phyloP scores from a whole-genome alignment of 2,329 filamentous ascomycete genomes.

The Laburnicola sp. region DNA sequence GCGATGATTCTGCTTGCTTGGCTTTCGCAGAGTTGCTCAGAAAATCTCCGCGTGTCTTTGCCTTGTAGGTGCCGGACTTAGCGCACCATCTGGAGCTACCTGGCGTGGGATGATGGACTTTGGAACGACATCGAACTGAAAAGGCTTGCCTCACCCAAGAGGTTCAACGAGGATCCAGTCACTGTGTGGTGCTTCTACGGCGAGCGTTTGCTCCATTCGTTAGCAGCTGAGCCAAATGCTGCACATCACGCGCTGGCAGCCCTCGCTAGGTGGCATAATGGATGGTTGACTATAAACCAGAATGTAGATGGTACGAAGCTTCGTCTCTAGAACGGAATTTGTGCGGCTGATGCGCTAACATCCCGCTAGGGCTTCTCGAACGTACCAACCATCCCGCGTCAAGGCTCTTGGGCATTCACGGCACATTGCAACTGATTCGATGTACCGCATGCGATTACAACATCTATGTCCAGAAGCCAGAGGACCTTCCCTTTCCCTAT shows the following conservation, averaged over 20 bases:
- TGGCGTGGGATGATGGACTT: conserved; percentile 14
- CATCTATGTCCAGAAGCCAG: conserved; percentile 6
- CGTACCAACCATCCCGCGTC: conserved; percentile 14
- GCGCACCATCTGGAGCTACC: conserved; percentile 17
- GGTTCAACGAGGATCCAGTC: conserved; percentile 12
- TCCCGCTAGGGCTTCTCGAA: conserved; percentile 15
- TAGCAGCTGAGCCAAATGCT: conserved; percentile 15
- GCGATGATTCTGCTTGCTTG: neutral
- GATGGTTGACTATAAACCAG: conserved; percentile 16
- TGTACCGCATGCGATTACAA: conserved; percentile 15
- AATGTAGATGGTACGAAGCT: conserved; percentile 17
- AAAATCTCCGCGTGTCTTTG: conserved; percentile 13
- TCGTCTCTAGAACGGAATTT: neutral
- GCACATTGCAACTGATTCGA: conserved; percentile 10
- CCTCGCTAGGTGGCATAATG: conserved; percentile 9
- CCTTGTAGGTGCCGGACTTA: conserved; percentile 17
- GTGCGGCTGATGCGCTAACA: neutral
- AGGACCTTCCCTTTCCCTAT: conserved; percentile 12
- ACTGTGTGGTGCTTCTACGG: conserved; percentile 16
- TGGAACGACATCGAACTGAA: conserved; percentile 12
- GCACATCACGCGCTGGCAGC: conserved; percentile 15
- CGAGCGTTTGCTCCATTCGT: conserved; percentile 10
- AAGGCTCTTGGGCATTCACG: conserved; percentile 12
- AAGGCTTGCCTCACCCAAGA: conserved; percentile 12
- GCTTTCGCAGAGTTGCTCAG: conserved; percentile 8